Percentiles rank a stretch among this genome's conserved stretches.
These are phyloP conservation scores for Wolfiporia cocos DNA, from an alignment of 1,284 basidiomycete species.

Conservation along the genomic window DNA sequence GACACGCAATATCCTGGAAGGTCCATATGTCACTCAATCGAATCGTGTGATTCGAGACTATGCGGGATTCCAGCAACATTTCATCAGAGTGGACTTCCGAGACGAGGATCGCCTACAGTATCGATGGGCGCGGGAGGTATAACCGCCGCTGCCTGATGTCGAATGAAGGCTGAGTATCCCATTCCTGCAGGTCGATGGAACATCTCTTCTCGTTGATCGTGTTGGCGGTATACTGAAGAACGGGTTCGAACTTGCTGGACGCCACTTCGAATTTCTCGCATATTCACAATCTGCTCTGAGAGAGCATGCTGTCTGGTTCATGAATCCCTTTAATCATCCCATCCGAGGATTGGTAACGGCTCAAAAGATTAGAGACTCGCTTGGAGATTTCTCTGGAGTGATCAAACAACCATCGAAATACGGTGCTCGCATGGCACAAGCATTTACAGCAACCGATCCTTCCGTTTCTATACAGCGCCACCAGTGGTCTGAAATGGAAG, in stretches of 20 bases:
- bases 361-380: conserved; percentile 46
- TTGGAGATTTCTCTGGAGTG: conserved; percentile 61
- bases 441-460: conserved; percentile 75
- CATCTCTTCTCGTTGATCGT: conserved; percentile 47
- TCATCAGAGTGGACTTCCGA: conserved; percentile 72
- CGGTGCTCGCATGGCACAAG: conserved; percentile 76
- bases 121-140: conserved; percentile 52
- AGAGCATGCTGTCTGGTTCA: conserved; percentile 75
- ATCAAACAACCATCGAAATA: conserved; percentile 65
- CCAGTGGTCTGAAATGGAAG: conserved; percentile 56
- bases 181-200: conserved; percentile 41
- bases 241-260: conserved; percentile 65
- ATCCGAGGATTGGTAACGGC: conserved; percentile 40
- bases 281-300: conserved; percentile 69
- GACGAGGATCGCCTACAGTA: conserved; percentile 71
- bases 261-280: conserved; percentile 66
- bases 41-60: conserved; percentile 61
- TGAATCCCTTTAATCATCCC: conserved; percentile 50
- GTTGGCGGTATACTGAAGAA: conserved; percentile 58
- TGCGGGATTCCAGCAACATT: conserved; percentile 50
- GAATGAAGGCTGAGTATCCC: background rate
- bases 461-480: conserved; percentile 49
- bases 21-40: conserved; percentile 63
- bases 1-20: conserved; percentile 64
- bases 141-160: too few relatives aligned